A percentile compares a stretch with the other conserved stretches of the same genome.
Evolutionary conservation across 345 rosid species (phyloP).

Genomic region (Xanthoceras sorbifolium): DNA sequence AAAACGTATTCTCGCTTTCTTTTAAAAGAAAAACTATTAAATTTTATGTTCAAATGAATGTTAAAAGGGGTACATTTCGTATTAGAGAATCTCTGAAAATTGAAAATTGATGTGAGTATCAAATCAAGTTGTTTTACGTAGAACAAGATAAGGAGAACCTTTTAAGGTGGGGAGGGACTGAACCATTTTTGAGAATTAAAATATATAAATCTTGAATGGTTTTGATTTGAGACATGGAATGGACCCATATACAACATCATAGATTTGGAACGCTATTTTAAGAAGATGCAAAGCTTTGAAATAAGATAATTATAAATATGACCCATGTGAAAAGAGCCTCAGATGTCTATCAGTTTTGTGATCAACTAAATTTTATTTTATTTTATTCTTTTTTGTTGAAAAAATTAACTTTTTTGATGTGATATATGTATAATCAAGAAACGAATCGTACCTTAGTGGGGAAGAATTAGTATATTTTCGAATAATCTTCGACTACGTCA

Average conservation of each 20-base stretch:
- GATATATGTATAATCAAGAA: background rate
- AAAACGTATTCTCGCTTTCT: background rate
- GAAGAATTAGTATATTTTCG: background rate
- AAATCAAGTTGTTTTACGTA: background rate
- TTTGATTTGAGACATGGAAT: constrained; percentile 18
- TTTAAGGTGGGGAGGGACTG: constrained; percentile 10
- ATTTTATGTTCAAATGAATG: too few species aligned
- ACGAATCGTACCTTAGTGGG: background rate
- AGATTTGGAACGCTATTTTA: constrained; percentile 38
- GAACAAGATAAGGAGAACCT: constrained; percentile 24
- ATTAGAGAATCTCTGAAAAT: too few species aligned
- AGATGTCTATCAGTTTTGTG: constrained; percentile 1
- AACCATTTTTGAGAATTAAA: constrained; percentile 16
- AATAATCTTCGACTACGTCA: background rate
- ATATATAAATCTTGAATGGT: background rate
- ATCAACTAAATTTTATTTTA: constrained; percentile 7
- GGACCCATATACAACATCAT: constrained; percentile 30
- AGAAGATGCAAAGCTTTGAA: constrained; percentile 24
- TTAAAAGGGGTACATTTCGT: too few species aligned
- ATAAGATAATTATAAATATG: background rate
- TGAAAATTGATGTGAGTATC: background rate
- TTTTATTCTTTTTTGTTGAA: background rate
- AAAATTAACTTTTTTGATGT: background rate
- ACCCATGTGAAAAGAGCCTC: constrained; percentile 21
- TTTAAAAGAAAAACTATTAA: background rate